Base-by-base conservation (phyloP, 2,329 filamentous ascomycete genomes). In the Trichoderma breve region DNA sequence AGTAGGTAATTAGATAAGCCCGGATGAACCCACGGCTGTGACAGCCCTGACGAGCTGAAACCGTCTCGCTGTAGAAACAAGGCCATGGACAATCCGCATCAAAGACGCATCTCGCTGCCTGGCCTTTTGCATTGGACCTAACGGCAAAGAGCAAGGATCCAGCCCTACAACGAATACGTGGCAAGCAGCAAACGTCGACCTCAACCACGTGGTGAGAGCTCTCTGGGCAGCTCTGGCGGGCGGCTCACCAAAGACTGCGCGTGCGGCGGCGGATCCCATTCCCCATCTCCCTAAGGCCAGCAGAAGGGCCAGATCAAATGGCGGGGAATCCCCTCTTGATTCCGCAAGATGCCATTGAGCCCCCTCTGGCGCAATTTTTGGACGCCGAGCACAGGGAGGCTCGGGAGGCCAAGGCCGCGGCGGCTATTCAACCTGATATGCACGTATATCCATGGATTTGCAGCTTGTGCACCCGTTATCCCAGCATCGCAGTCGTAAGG, bases 141-240 rank as follows among this genome's bases (percentile, higher is more conserved):
- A 47, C 24, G 39, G 28, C 55, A 32, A 47, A 51, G 55, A n/a
- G 39, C 67, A 70, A 70, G 67, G 67, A 32, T 62, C 39, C 36
- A 70, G 43, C 67, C 67, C 39, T 70, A 53, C 67, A 34, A 47
- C 39, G 55, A 32, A 62, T 70, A 62, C 67, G 67, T 70, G 67
- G 67, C 57, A 70, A 53, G 39, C 39, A 70, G 67, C n/a, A n/a
- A n/a, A 53, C 15, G 57, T n/a, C 57, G 57, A 21, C 30, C 57
- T 61, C 57, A 36, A 36, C 57, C 67, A 70, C 67, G 67, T 70
- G 67, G 55, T 70, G 57, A 62, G 28, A 61, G 36, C 39, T 70
- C 55, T 32, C 36, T 67, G 64, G 28, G 30, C 14, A 26, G 6
- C 15, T n/a, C 26, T n/a, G 30, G 9, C 26, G 39, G 36, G 47